Evolutionary conservation across 2,329 filamentous ascomycete species (phyloP).

Genomic region (Colletotrichum spinosum): DNA sequence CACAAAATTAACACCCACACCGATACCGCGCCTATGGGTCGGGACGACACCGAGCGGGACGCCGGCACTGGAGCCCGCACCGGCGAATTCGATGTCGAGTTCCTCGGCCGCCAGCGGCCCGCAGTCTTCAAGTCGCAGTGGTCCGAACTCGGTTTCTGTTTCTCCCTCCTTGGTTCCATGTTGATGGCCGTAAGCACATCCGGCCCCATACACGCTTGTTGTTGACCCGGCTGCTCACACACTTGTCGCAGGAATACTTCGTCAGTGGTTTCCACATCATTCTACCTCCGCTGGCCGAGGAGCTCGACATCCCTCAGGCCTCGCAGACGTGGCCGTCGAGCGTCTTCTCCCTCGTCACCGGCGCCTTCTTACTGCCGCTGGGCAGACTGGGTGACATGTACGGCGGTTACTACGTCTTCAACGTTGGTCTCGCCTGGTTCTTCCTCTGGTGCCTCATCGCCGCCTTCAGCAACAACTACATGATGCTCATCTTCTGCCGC

Average conservation of each 20-base stretch:
- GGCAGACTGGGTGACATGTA: constrained; percentile 73
- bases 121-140: constrained; percentile 62
- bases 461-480: constrained; percentile 75
- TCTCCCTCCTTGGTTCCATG: constrained; percentile 71
- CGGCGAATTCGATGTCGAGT: constrained; percentile 59
- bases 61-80: constrained; percentile 16
- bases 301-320: constrained; percentile 72
- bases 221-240: background rate
- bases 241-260: constrained; percentile 71
- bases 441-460: constrained; percentile 75
- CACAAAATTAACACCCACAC: too few species aligned
- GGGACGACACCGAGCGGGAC: constrained; percentile 32
- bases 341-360: constrained; percentile 69
- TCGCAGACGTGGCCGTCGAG: constrained; percentile 74
- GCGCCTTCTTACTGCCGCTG: constrained; percentile 70
- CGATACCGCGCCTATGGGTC: constrained; percentile 7
- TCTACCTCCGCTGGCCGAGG: constrained; percentile 71
- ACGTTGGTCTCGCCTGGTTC: constrained; percentile 72
- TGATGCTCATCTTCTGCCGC: constrained; percentile 80
- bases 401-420: constrained; percentile 71
- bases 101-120: constrained; percentile 72
- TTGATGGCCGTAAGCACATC: constrained; percentile 61
- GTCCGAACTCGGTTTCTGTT: constrained; percentile 72
- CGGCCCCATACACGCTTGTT: too few species aligned
- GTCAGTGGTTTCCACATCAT: constrained; percentile 83